Percentiles rank a stretch among this genome's conserved stretches.
phyloP scores from a whole-genome alignment of 2,329 filamentous ascomycete species.

The Aotearoamyces nothofagi region DNA sequence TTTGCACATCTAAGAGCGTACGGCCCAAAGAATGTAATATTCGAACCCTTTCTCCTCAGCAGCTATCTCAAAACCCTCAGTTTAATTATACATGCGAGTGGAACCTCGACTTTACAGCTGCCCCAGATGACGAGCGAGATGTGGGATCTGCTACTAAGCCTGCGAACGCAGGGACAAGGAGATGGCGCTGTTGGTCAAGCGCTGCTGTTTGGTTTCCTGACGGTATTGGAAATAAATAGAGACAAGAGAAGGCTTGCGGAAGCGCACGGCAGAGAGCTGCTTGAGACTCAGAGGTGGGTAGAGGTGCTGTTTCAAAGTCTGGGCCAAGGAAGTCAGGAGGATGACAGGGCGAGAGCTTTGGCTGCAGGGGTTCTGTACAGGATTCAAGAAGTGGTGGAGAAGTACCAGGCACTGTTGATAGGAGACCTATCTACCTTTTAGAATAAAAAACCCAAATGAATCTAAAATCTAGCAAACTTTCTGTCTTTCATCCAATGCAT shows the following conservation, averaged over 20 bases:
- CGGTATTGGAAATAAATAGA: conserved; percentile 68
- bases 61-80: conserved; percentile 78
- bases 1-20: conserved; percentile 45
- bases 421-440: conserved; percentile 42
- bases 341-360: conserved; percentile 65
- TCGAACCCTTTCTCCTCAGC: conserved; percentile 60
- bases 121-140: conserved; percentile 73
- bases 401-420: conserved; percentile 62
- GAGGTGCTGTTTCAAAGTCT: conserved; percentile 52
- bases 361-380: conserved; percentile 66
- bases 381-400: conserved; percentile 67
- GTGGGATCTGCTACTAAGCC: conserved; percentile 63
- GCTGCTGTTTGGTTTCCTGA: conserved; percentile 64
- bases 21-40: conserved; percentile 41
- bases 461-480: too few species aligned
- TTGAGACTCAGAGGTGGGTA: conserved; percentile 84
- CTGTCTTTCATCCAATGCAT: too few species aligned
- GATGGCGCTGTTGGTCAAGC: conserved; percentile 58
- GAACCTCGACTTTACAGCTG: conserved; percentile 61
- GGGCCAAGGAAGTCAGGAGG: conserved; percentile 38
- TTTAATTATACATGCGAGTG: conserved; percentile 68
- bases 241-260: conserved; percentile 59
- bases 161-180: conserved; percentile 43
- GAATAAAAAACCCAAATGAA: too few species aligned
- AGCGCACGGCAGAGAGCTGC: conserved; percentile 57